phyloP scores from a whole-genome alignment of 2,329 filamentous ascomycete species.

The Ramularia endophylla region DNA sequence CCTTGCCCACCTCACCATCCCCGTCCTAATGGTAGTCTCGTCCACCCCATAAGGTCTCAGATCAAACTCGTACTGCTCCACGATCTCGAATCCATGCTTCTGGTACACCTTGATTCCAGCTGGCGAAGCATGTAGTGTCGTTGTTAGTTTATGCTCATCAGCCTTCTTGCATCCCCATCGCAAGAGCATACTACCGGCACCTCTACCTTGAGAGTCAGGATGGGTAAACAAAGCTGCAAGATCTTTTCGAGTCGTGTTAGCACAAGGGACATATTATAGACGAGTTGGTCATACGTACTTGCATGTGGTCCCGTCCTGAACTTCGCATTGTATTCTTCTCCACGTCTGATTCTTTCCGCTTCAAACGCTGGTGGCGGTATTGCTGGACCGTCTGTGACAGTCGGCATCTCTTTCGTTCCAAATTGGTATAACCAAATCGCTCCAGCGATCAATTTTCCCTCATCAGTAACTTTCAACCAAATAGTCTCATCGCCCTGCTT shows the following conservation, averaged over 20 bases:
- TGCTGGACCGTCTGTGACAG: not conserved
- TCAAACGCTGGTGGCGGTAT: not conserved
- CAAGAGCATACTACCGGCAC: conserved; percentile 30
- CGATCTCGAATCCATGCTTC: conserved; percentile 29
- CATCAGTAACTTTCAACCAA: not conserved
- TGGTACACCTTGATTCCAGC: conserved; percentile 32
- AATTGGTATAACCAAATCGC: not conserved
- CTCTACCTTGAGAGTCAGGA: not conserved
- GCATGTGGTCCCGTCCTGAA: not conserved
- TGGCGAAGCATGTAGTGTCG: conserved; percentile 32
- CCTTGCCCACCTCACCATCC: conserved; percentile 13
- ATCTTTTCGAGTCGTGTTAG: not conserved
- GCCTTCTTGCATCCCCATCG: conserved; percentile 35
- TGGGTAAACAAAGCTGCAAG: not conserved
- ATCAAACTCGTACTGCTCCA: conserved; percentile 16
- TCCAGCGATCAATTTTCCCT: not conserved
- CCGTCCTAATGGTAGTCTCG: conserved; percentile 11
- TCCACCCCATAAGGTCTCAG: conserved; percentile 21
- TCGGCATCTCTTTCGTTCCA: not conserved
- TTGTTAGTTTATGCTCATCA: conserved; percentile 30
- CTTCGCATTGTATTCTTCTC: not conserved
- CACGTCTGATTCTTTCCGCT: not conserved
- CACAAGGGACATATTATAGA: not conserved
- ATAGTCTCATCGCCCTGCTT: not conserved
- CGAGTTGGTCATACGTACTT: not conserved